These are phyloP conservation scores for Strobilomyces echinocephalus DNA, from an alignment of 768 basidiomycete species.

Conservation along the genomic window DNA sequence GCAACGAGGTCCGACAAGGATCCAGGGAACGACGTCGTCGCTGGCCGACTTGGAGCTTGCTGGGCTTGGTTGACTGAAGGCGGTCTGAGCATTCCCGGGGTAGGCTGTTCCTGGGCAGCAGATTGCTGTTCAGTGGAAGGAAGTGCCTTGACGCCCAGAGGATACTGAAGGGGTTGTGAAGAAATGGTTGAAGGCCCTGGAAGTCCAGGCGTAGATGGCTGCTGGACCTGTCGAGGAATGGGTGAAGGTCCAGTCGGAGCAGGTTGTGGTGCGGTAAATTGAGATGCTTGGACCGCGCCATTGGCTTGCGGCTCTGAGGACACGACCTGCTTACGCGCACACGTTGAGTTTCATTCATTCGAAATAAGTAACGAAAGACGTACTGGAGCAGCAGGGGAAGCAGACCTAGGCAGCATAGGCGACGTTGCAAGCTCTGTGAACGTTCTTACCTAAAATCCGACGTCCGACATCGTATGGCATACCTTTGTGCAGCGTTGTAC, in stretches of 20 bases:
- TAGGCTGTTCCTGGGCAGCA: slow-evolving; percentile 30
- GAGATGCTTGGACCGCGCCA: slow-evolving; percentile 27
- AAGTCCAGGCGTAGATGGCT: slow-evolving; percentile 29
- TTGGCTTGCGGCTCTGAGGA: slow-evolving; percentile 37
- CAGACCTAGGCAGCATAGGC: slow-evolving; percentile 39
- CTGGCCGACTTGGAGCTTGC: slow-evolving; percentile 35
- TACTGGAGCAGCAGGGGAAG: slow-evolving; percentile 43
- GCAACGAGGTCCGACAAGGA: slow-evolving; percentile 89
- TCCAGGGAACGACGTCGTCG: slow-evolving; percentile 63
- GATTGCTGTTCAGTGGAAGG: slow-evolving; percentile 39
- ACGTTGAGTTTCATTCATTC: slow-evolving; percentile 17
- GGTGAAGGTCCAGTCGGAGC: slow-evolving; percentile 41
- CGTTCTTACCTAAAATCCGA: slow-evolving; percentile 18
- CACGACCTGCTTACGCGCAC: slow-evolving; percentile 26
- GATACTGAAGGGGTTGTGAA: slow-evolving; percentile 48
- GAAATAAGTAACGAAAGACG: slow-evolving; percentile 20
- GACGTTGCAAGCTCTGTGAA: slow-evolving; percentile 42
- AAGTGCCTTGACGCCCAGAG: slow-evolving; percentile 63
- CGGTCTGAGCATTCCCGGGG: slow-evolving; percentile 46
- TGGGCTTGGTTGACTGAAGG: slow-evolving; percentile 49
- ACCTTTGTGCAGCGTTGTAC: slow-evolving; percentile 47
- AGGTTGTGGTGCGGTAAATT: slow-evolving; percentile 28
- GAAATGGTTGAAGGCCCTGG: slow-evolving; percentile 10
- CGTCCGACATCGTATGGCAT: slow-evolving; percentile 19
- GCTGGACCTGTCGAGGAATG: slow-evolving; percentile 46